A percentile compares a stretch with the other conserved stretches of the same genome.
Evolutionary conservation across 768 basidiomycete species (phyloP).

Genomic region (Termitomyces sp.): DNA sequence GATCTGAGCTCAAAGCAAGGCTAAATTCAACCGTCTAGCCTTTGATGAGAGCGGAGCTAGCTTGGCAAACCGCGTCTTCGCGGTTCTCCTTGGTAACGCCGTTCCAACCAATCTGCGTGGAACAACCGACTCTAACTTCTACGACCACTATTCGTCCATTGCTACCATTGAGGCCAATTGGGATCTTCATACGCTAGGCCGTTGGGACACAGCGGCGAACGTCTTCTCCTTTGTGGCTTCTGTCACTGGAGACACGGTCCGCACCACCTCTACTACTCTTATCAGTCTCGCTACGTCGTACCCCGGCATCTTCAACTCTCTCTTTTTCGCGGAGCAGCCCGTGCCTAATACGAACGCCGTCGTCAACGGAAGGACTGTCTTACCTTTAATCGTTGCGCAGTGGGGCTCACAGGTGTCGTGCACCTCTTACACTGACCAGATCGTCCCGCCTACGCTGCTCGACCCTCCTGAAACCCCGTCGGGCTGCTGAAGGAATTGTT

Average conservation of each 20-base stretch:
- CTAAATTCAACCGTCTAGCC: constrained; percentile 12
- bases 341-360: constrained; percentile 21
- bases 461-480: constrained; percentile 3
- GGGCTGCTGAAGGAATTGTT: not conserved
- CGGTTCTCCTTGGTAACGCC: constrained; percentile 36
- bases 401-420: constrained; percentile 17
- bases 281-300: constrained; percentile 19
- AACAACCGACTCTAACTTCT: constrained; percentile 48
- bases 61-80: constrained; percentile 40
- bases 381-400: constrained; percentile 14
- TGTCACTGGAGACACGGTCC: constrained; percentile 35
- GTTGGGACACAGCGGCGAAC: constrained; percentile 32
- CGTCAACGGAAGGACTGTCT: constrained; percentile 19
- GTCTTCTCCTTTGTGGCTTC: constrained; percentile 49
- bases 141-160: constrained; percentile 56
- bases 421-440: constrained; percentile 12
- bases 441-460: constrained; percentile 8
- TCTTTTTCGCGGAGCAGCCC: constrained; percentile 9
- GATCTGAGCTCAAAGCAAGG: not conserved
- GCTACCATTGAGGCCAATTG: constrained; percentile 58
- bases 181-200: constrained; percentile 56
- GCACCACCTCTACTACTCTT: constrained; percentile 5
- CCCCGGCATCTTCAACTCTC: constrained; percentile 20
- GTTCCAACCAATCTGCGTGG: constrained; percentile 37
- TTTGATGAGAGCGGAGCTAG: constrained; percentile 52